Evolutionary conservation across 2,329 filamentous ascomycete species (phyloP), one percentile per base, ranked within the genome.

Genomic region (Cladosporium halotolerans): DNA sequence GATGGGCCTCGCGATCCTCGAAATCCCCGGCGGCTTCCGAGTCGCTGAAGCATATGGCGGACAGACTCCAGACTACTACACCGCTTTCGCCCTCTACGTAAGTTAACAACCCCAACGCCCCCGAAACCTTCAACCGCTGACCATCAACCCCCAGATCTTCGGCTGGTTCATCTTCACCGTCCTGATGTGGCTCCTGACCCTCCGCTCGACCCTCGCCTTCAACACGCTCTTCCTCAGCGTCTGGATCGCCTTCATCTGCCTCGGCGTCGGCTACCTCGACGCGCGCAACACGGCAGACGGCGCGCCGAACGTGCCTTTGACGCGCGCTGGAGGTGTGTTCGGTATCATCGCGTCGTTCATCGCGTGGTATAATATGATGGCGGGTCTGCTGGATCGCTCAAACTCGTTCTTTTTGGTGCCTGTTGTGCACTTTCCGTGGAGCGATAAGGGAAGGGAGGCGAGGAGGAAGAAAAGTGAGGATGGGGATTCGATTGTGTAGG

Each of bases 101-200:
- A 82, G 81, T 23, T 4, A 9, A 38, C 34, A 38, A 4, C 6
- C 34, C 11, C 34, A 11, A 38, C 34, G 2, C 4, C 10, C 9
- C 34, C 11, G 6, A 13, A 18, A 41, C 23, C 23, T 1, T 1
- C 23, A 28, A 7, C 23, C 16, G 32, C 48, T 51, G 23, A 47
- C 43, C 18, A 45, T 2, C 4, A 2, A 6, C 18, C 4, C 18
- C 14, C 43, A 53, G 32, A 56, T 58, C 18, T 45, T 58, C 73
- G 77, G 85, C 68, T 92, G 88, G 88, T 90, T 88, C 75, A 89
- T 92, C 73, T 92, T 92, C 76, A 92, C 87, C 49, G 85, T 82
- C 53, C 71, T 92, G 55, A 70, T 91, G 58, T 75, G 90, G 38
- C 63, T 91, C 55, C 86, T 84, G 76, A 92, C 88, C 9, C 76